phyloP scores from a whole-genome alignment of 805 yeast species.

The Saturnispora serradocipensis region DNA sequence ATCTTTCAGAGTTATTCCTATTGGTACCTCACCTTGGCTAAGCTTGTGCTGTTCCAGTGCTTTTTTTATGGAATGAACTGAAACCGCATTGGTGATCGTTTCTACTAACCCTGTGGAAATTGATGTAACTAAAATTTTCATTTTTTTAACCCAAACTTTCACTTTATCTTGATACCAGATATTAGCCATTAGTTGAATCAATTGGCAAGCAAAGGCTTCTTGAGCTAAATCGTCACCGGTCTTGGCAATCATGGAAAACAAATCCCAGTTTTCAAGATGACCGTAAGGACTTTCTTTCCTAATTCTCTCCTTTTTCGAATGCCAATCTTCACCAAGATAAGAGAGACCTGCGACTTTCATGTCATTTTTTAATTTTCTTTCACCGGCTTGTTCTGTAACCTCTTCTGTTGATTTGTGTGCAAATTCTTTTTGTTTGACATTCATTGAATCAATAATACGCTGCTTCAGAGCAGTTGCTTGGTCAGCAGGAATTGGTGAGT shows the following conservation, averaged over 20 bases:
- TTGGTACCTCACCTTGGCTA: slow-evolving; percentile 57
- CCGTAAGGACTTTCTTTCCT: slow-evolving; percentile 74
- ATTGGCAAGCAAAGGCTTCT: slow-evolving; percentile 95
- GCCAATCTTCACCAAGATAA: slow-evolving; percentile 91
- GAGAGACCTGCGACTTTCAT: slow-evolving; percentile 70
- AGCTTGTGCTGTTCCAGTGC: slow-evolving; percentile 72
- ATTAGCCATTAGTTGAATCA: slow-evolving; percentile 77
- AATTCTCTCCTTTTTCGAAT: slow-evolving; percentile 68
- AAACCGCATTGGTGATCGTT: slow-evolving; percentile 89
- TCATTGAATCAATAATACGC: slow-evolving; percentile 64
- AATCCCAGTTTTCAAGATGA: slow-evolving; percentile 84
- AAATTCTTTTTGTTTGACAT: slow-evolving; percentile 54
- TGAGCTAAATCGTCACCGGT: slow-evolving; percentile 94
- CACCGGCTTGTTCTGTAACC: slow-evolving; percentile 70
- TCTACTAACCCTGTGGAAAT: slow-evolving; percentile 89
- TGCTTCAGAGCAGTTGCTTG: slow-evolving; percentile 63
- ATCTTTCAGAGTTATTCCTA: slow-evolving; percentile 65
- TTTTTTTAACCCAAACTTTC: slow-evolving; percentile 83
- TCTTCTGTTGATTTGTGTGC: slow-evolving; percentile 24
- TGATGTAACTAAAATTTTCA: slow-evolving; percentile 88
- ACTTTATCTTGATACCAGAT: slow-evolving; percentile 69
- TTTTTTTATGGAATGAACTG: slow-evolving; percentile 90
- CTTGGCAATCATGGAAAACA: slow-evolving; percentile 91
- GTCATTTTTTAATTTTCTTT: slow-evolving; percentile 86
- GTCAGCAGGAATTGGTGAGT: slow-evolving; percentile 43